Evolutionary conservation across 2,329 filamentous ascomycete species (phyloP), one percentile per base, ranked within the genome.

Genomic region (Shiraia sp.): DNA sequence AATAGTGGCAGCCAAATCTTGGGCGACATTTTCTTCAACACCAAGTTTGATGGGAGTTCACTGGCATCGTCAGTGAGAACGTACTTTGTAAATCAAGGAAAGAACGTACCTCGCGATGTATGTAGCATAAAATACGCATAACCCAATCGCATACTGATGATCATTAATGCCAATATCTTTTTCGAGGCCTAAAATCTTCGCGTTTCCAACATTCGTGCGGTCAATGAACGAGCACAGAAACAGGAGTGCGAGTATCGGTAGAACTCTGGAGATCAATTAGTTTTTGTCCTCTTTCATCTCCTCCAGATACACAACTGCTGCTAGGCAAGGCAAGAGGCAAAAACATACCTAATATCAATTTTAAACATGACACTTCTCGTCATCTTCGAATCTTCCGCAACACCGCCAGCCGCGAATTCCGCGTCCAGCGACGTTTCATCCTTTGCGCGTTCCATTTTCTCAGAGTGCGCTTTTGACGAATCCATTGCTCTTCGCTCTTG

Each of bases 191-290:
- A 85, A 75, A 7, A 87, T 81, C 47, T 82, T 82, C 16, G 84
- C 85, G 57, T 88, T 87, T 26, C 85, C 85, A 26, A 88, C 82
- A 59, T 88, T 88, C n/a, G 84, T 86, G 29, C 86, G 77, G 64
- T 88, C 85, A 40, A 81, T 72, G 49, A 80, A 80, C 1, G 82
- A 86, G 67, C 81, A 86, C 8, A 87, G 72, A 52, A 86, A 86
- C 1, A 87, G 70, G 0, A 86, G 56, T 0, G 82, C 77, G n/a
- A 88, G 74, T 6, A 83, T 67, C 0, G 83, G 83, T 6, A 86
- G 70, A 17, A 86, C 79, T 34, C 81, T 85, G 29, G n/a, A n/a
- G n/a, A n/a, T n/a, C n/a, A n/a, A n/a, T n/a, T n/a, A n/a, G n/a
- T n/a, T n/a, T n/a, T n/a, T n/a, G n/a, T n/a, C n/a, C 16, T 27